Percentiles rank a stretch among this genome's conserved stretches.
Evolutionary conservation across 305 asterid genomes (phyloP).

Genomic region (Fraxinus paxiana): DNA sequence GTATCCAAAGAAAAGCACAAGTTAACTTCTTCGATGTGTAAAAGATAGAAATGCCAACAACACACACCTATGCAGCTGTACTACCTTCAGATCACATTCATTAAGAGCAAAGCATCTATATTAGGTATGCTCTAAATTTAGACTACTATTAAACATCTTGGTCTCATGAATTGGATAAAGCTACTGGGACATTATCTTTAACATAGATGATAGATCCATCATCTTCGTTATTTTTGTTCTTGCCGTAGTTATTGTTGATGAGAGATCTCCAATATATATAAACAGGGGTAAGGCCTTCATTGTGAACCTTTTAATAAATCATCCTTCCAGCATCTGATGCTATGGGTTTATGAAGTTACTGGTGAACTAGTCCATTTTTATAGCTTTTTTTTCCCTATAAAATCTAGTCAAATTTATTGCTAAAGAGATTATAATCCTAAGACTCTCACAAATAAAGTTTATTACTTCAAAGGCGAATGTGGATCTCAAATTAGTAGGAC

Average conservation of each 20-base stretch:
- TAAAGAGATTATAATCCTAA: not conserved
- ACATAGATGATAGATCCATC: not conserved
- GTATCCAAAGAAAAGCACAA: not conserved
- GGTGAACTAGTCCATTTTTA: not conserved
- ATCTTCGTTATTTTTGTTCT: not conserved
- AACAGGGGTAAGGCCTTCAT: slow-evolving; percentile 7
- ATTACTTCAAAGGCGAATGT: not conserved
- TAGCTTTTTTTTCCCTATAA: not conserved
- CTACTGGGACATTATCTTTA: slow-evolving; percentile 9
- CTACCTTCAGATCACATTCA: not conserved
- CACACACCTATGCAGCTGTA: not conserved
- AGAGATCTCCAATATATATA: not conserved
- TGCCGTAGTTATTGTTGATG: not conserved
- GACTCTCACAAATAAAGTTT: not conserved
- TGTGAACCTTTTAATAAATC: slow-evolving; percentile 15
- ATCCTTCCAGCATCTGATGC: not conserved
- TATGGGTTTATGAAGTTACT: not conserved
- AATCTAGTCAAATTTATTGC: not conserved
- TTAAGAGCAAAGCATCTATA: not conserved
- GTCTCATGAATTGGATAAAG: slow-evolving; percentile 5
- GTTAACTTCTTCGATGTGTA: slow-evolving; percentile 4
- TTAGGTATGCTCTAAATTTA: not conserved
- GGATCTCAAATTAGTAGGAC: not conserved
- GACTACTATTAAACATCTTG: slow-evolving; percentile 15
- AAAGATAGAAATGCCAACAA: not conserved